Evolutionary conservation across 805 yeast genomes (phyloP).

Genomic region (Saturnispora hagleri): DNA sequence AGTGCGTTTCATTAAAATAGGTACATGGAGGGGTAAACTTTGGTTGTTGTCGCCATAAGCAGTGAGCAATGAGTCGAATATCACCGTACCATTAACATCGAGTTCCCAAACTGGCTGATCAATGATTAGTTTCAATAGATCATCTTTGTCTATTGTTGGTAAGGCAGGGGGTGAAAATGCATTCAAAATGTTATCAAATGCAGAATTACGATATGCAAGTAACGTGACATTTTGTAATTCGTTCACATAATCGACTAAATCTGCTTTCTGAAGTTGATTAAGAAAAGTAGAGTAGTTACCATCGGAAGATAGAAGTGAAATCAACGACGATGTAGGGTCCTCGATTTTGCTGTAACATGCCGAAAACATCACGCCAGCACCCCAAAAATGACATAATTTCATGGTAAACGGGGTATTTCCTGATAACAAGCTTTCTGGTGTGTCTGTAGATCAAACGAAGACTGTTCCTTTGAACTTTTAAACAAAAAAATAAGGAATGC

Average conservation of each 20-base stretch:
- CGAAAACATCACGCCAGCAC: neutral
- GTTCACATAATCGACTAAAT: slow-evolving; percentile 54
- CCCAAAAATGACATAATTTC: slow-evolving; percentile 3
- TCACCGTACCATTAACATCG: slow-evolving; percentile 24
- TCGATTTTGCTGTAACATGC: slow-evolving; percentile 11
- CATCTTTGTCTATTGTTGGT: slow-evolving; percentile 6
- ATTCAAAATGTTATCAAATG: slow-evolving; percentile 34
- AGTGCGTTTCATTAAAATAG: slow-evolving; percentile 25
- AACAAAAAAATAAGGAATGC: neutral
- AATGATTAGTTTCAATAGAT: slow-evolving; percentile 27
- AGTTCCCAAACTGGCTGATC: slow-evolving; percentile 24
- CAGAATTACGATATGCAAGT: slow-evolving; percentile 76
- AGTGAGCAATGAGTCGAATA: slow-evolving; percentile 19
- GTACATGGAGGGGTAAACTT: slow-evolving; percentile 16
- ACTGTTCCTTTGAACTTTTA: neutral
- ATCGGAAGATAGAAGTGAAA: slow-evolving; percentile 61
- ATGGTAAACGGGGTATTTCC: neutral
- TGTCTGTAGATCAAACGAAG: neutral
- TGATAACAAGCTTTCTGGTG: neutral
- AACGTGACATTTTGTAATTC: slow-evolving; percentile 54
- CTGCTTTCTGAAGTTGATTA: slow-evolving; percentile 50
- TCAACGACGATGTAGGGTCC: slow-evolving; percentile 35
- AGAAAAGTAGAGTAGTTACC: slow-evolving; percentile 61
- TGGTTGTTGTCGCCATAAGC: slow-evolving; percentile 17
- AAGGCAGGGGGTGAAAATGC: neutral